Base-by-base conservation (phyloP, 148 eudicot genomes). In the Suaeda aralocaspica region DNA sequence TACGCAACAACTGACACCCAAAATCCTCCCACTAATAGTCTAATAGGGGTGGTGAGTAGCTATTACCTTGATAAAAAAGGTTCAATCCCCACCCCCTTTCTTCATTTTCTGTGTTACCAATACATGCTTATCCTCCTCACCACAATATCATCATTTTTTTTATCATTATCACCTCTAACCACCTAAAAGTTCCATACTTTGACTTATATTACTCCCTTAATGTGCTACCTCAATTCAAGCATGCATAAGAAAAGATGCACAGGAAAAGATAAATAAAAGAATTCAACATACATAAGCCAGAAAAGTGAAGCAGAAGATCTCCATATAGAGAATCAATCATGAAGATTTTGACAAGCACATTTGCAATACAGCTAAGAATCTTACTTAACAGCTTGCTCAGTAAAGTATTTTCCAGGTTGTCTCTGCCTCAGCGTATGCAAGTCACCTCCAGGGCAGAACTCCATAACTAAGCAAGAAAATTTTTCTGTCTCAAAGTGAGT, bases 391-490 rank as follows among this genome's bases (percentile, higher is more conserved):
- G 98, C 96, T 82, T 88, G 94, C 79, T 92, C 98, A 30, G 88
- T 78, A 68, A 92, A 92, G 70, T 81, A 81, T 78, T 88, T 90
- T 62, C 96, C 96, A 21, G 86, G 88, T 73, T 92, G 98, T 76
- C 91, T 88, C 83, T 92, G 98, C 68, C 94, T 68, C 25, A 92
- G 93, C 1, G 90, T 85, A 68, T 92, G 98, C 82, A 92, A 80
- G 74, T 92, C 98, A 5, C 98, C 98, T 64, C 98, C 98, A 0
- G 98, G 93, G 80, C 98, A 92, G 68, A 86, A 90, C 74, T 92
- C 98, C 98, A 92, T 92, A 51, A 92, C 96, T 80, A 92, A 76
- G 74, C 98, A 92, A 7, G 96, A 90, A 64, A 90, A 88, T 56
- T 92, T 92, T 21, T 92, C 96, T 0, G 98, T 90, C 76, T 90